Base-by-base conservation (phyloP, 179 eudicot species). In the Sideroxylon spinosum region DNA sequence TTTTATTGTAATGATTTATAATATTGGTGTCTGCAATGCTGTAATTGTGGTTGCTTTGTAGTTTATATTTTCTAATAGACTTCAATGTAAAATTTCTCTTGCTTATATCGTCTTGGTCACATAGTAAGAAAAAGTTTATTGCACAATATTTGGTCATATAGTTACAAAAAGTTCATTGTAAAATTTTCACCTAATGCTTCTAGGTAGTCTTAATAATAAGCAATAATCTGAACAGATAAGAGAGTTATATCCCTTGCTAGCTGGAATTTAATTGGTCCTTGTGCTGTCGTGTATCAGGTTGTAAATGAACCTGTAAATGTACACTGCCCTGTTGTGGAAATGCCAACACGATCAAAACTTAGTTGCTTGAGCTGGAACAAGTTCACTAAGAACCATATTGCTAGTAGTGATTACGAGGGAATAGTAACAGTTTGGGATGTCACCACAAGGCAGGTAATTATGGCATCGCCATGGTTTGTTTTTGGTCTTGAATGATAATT, bases 291-390 rank as follows among this genome's bases (percentile, higher is more conserved):
- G 23, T 85, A 77, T 82, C 82, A 90, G 93, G 90, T 90, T 81
- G 93, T 90, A 49, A 90, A 89, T 76, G 93, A 87, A 81, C 93
- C 90, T 69, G 83, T 90, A 76, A 88, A 87, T 17, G 80, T 81
- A 12, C 93, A 90, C 77, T 87, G 88, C 75, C 93, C 93, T 85
- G 93, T 90, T 72, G 91, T 85, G 85, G 93, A 90, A 84, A 89
- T 90, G 87, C 85, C 92, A 28, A 89, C 92, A 75, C 78, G 87
- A 79, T 90, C 89, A 64, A 90, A 90, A 80, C 89, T 90, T 64
- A 90, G 93, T 83, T 90, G 90, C 83, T 86, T 90, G 79, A 90
- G 93, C 79, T 90, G 93, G 93, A 90, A 90, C 81, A 90, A 89
- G 87, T 89, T 80, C 82, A 83, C 88, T 16, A 89, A 90, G 78